Conservation (phyloP, 2,329 filamentous ascomycete species). For the Sclerotinia trifoliorum region DNA sequence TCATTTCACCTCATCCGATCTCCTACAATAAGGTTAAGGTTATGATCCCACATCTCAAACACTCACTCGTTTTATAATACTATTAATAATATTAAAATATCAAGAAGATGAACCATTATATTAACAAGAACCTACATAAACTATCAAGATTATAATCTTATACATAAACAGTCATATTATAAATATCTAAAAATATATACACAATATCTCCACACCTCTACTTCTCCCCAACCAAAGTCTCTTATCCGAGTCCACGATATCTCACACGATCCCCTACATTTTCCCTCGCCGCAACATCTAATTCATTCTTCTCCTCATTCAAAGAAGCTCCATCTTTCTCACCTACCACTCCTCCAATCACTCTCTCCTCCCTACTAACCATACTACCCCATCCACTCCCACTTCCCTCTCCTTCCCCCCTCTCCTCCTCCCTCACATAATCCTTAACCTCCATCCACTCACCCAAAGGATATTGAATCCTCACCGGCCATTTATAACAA, state of each 20-base stretch:
- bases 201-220: not conserved
- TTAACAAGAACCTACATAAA: not conserved
- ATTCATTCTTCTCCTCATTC: not conserved
- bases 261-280: too few relatives aligned
- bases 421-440: slow-evolving; percentile 39
- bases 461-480: slow-evolving; percentile 27
- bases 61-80: too few relatives aligned
- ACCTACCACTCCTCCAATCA: too few relatives aligned
- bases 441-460: slow-evolving; percentile 42
- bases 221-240: not conserved
- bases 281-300: not conserved
- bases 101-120: not conserved
- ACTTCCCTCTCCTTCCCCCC: not conserved
- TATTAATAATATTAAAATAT: too few relatives aligned
- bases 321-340: not conserved
- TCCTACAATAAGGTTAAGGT: too few relatives aligned
- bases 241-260: not conserved
- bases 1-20: too few relatives aligned
- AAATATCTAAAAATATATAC: too few relatives aligned
- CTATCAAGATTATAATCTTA: not conserved
- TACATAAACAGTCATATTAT: not conserved
- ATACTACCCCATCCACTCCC: not conserved
- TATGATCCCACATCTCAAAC: too few relatives aligned
- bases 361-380: slow-evolving; percentile 7
- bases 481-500: slow-evolving; percentile 28